phyloP scores from a whole-genome alignment of 768 basidiomycete species.

The Agrocybe pediades region DNA sequence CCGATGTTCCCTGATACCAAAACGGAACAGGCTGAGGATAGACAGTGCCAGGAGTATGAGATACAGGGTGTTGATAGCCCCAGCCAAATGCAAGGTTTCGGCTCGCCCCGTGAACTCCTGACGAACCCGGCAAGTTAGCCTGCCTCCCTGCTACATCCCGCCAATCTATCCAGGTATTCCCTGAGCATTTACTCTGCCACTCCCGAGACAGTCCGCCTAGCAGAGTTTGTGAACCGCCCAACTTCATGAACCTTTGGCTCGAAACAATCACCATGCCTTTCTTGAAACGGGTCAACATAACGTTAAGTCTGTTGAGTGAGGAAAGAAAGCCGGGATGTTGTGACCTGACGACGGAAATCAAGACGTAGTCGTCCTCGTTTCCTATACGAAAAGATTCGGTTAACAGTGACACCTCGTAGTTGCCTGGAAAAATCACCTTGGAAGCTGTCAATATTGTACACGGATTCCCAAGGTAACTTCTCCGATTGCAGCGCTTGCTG shows the following conservation, averaged over 20 bases:
- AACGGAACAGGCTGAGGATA: neutral
- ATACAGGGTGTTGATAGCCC: too few species aligned
- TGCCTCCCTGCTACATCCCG: slow-evolving; percentile 24
- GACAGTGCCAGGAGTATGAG: neutral
- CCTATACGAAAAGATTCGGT: slow-evolving; percentile 30
- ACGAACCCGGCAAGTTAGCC: slow-evolving; percentile 32
- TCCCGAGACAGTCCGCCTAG: slow-evolving; percentile 38
- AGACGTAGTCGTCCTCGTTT: slow-evolving; percentile 51
- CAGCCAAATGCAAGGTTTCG: neutral
- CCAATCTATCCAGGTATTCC: slow-evolving; percentile 34
- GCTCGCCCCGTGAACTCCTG: neutral
- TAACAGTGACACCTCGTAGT: neutral
- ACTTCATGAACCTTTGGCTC: slow-evolving; percentile 38
- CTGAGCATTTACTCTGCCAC: slow-evolving; percentile 21
- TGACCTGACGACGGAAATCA: slow-evolving; percentile 55
- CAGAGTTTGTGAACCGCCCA: slow-evolving; percentile 37
- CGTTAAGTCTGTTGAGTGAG: slow-evolving; percentile 49
- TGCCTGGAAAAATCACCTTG: slow-evolving; percentile 37
- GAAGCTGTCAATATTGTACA: slow-evolving; percentile 58
- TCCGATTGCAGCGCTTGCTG: slow-evolving; percentile 33
- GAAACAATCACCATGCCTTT: slow-evolving; percentile 51
- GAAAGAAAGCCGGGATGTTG: slow-evolving; percentile 45
- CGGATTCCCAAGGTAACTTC: slow-evolving; percentile 39
- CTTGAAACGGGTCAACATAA: slow-evolving; percentile 51
- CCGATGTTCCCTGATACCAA: neutral